Evolutionary conservation across 805 yeast species (phyloP).

Genomic region (Hanseniaspora lachancei): DNA sequence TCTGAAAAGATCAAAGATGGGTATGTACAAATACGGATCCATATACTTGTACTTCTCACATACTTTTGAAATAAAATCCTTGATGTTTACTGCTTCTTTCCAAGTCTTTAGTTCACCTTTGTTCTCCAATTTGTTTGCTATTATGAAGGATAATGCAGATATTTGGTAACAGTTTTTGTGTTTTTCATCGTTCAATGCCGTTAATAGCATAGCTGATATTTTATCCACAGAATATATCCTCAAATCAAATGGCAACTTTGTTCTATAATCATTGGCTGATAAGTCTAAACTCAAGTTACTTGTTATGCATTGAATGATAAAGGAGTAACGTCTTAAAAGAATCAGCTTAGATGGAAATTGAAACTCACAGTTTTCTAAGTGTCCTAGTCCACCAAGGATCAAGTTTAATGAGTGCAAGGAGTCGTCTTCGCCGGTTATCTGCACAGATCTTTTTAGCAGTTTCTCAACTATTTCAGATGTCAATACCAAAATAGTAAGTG

Average conservation of each 20-base stretch:
- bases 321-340: slow-evolving; percentile 22
- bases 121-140: slow-evolving; percentile 4
- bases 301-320: slow-evolving; percentile 2
- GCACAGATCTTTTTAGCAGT: background rate
- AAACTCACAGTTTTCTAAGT: slow-evolving; percentile 1
- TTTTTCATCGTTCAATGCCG: slow-evolving; percentile 13
- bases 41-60: slow-evolving; percentile 5
- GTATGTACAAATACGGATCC: slow-evolving; percentile 27
- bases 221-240: slow-evolving; percentile 17
- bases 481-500: slow-evolving; percentile 13
- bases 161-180: background rate
- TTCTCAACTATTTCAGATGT: slow-evolving; percentile 17
- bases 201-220: slow-evolving; percentile 19
- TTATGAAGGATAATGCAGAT: background rate
- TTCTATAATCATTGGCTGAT: background rate
- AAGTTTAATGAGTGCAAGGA: background rate
- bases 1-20: slow-evolving; percentile 22
- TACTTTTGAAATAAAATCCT: slow-evolving; percentile 14
- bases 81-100: slow-evolving; percentile 14
- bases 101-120: slow-evolving; percentile 16
- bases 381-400: background rate
- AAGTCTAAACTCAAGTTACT: background rate
- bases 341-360: slow-evolving; percentile 19
- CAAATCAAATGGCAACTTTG: background rate
- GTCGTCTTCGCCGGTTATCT: background rate